Evolutionary conservation across 2,329 filamentous ascomycete genomes (phyloP), one percentile per base, ranked within the genome.

Genomic region (Mollisiaceae sp.): DNA sequence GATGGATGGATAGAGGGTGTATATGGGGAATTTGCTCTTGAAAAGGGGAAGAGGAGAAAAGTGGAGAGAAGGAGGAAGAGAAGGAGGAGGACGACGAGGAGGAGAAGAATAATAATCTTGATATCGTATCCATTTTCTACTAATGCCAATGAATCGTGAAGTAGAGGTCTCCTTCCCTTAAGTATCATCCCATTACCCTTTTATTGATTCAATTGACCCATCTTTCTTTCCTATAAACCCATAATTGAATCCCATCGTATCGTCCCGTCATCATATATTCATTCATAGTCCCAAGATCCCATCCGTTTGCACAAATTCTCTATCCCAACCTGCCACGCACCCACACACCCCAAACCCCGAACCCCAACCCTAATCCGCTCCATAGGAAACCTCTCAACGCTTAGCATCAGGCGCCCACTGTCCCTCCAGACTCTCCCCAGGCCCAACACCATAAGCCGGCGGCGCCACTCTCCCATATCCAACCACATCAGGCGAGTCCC

Each of bases 401-500:
- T 69, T 69, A 36, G 50, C 18, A 65, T 69, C 69, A 43, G 63
- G 66, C 22, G 63, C 67, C 27, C 64, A 66, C 65, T 74, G 70
- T 5, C 70, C 71, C 14, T 71, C 69, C 9, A 71, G 50, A 9
- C 63, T 67, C 65, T 74, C 71, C 11, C 70, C 72, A 60, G 66
- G 63, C 14, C 72, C 69, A 15, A 65, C 64, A 1, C 57, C 50
- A 62, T 71, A 71, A 5, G 67, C 36, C 3, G 73, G 71, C 14
- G 71, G 70, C n/a, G 67, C 65, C 45, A 66, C 64, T 24, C 68
- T 68, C 14, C 73, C 71, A 69, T 68, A 74, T 0, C 70, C 70
- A 15, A 75, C 59, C 18, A 73, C 36, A 32, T 70, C 73, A 1
- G 72, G 72, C 57, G 59, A 67, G n/a, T 70, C 69, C 12, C 70